Conservation (phyloP, 2,329 filamentous ascomycete genomes). For the Xylaria sp. region DNA sequence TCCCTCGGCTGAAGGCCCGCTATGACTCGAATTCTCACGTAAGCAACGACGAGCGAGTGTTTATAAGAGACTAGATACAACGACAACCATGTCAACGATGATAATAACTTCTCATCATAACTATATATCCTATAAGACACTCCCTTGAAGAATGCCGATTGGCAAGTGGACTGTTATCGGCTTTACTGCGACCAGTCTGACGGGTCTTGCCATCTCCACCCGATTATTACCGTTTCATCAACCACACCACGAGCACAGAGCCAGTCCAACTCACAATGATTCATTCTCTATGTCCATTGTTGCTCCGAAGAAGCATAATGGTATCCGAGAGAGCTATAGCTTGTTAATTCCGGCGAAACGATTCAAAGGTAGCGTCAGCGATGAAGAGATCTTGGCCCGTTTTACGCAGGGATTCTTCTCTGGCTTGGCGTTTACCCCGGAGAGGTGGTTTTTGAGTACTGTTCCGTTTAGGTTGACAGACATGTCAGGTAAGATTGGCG, state of each 20-base stretch:
- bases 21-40: not conserved
- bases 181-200: conserved; percentile 13
- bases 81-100: not conserved
- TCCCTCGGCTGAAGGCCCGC: not conserved
- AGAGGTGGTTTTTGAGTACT: conserved; percentile 10
- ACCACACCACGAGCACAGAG: conserved; percentile 8
- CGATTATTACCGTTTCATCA: conserved; percentile 18
- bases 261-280: conserved; percentile 15
- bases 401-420: conserved; percentile 26
- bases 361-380: conserved; percentile 2
- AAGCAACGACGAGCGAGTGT: not conserved
- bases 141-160: conserved; percentile 11
- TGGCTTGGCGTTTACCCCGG: conserved; percentile 11
- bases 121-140: not conserved
- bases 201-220: conserved; percentile 16
- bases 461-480: conserved; percentile 15
- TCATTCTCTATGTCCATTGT: conserved; percentile 13
- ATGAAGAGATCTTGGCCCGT: conserved; percentile 25
- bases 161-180: conserved; percentile 14
- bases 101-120: not conserved
- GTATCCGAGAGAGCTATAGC: conserved; percentile 22
- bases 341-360: conserved; percentile 15
- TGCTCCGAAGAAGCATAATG: not conserved
- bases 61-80: not conserved
- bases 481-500: conserved; percentile 5